phyloP scores from a whole-genome alignment of 345 rosid genomes.

The Pugionium dolabratum region DNA sequence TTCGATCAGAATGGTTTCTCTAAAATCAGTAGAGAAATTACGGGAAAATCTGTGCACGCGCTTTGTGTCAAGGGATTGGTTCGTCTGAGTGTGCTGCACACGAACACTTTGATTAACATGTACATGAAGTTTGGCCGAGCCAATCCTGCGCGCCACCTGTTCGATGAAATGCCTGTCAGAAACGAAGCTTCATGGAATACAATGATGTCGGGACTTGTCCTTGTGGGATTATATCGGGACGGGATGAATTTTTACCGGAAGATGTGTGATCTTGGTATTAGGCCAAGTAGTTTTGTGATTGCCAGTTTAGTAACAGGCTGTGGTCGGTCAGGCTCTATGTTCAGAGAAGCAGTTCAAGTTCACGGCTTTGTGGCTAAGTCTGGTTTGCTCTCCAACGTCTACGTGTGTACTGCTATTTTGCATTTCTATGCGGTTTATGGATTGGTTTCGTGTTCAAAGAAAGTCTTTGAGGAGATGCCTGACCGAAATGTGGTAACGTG shows the following conservation, averaged over 20 bases:
- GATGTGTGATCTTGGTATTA: conserved; percentile 48
- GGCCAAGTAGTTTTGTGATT: conserved; percentile 60
- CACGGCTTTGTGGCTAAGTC: conserved; percentile 58
- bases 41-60: conserved; percentile 74
- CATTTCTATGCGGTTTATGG: conserved; percentile 72
- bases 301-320: conserved; percentile 80
- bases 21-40: conserved; percentile 50
- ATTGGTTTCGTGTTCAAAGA: conserved; percentile 50
- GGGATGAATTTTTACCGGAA: conserved; percentile 49
- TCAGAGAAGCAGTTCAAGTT: conserved; percentile 64
- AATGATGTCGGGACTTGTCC: conserved; percentile 70
- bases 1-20: conserved; percentile 78
- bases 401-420: conserved; percentile 76
- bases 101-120: conserved; percentile 70
- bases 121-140: conserved; percentile 57
- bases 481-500: conserved; percentile 78
- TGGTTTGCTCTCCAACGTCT: conserved; percentile 69
- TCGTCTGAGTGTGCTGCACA: conserved; percentile 47
- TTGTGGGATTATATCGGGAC: conserved; percentile 49
- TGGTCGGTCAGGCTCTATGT: conserved; percentile 63
- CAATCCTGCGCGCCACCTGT: conserved; percentile 59
- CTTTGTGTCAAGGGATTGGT: conserved; percentile 61
- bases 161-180: conserved; percentile 66
- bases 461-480: conserved; percentile 82
- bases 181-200: conserved; percentile 86